A percentile compares a stretch with the other conserved stretches of the same genome.
Conservation (phyloP, 2,329 filamentous ascomycete species). For the Diaporthe ampelina region DNA sequence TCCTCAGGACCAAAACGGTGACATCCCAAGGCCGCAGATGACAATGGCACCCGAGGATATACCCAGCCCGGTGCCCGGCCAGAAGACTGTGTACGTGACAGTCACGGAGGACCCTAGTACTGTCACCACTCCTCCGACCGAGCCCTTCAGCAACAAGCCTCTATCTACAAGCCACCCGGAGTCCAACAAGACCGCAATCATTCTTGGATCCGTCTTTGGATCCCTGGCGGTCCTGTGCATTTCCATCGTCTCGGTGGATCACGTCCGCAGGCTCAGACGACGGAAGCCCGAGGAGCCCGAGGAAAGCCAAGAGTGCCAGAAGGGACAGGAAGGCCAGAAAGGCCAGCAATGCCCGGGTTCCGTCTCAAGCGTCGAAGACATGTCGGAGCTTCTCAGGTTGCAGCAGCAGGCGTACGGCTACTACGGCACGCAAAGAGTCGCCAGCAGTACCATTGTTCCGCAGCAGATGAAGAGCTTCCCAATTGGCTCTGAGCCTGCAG, state of each 20-base stretch:
- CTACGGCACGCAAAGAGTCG: slow-evolving; percentile 17
- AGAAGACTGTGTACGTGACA: slow-evolving; percentile 9
- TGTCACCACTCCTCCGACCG: not conserved
- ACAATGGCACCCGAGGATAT: not conserved
- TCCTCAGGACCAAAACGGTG: not conserved
- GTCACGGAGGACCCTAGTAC: not conserved
- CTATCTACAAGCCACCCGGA: not conserved
- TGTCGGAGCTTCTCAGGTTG: slow-evolving; percentile 15
- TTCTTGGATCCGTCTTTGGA: slow-evolving; percentile 18
- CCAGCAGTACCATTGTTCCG: not conserved
- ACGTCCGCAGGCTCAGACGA: not conserved
- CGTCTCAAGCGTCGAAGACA: not conserved
- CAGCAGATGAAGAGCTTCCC: slow-evolving; percentile 12
- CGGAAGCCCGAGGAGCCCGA: not conserved
- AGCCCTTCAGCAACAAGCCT: not conserved
- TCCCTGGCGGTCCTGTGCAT: not conserved
- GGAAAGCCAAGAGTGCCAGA: not conserved
- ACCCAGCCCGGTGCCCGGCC: not conserved
- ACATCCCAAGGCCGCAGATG: no score
- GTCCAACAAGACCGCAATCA: slow-evolving; percentile 3
- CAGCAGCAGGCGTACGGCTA: slow-evolving; percentile 24
- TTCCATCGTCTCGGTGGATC: not conserved
- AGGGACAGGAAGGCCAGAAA: not conserved
- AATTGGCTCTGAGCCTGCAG: not conserved
- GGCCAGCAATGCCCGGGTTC: not conserved